phyloP scores from a whole-genome alignment of 495 filamentous ascomycete species.

The Xylaria sp. region DNA sequence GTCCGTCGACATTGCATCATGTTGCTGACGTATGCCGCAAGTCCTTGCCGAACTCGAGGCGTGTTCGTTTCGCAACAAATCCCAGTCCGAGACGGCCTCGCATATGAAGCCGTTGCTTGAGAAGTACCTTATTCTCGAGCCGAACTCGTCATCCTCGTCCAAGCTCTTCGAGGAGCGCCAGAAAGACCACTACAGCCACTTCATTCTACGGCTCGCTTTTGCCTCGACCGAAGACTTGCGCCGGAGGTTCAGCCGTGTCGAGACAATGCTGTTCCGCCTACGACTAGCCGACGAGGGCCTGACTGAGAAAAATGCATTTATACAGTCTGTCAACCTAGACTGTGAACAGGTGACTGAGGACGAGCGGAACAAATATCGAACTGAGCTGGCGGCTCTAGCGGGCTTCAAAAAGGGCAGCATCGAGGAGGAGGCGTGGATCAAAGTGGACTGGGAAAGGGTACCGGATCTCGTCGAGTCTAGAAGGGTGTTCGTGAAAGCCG shows the following conservation, averaged over 20 bases:
- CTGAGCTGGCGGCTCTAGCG: slow-evolving; percentile 46
- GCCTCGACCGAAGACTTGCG: slow-evolving; percentile 88
- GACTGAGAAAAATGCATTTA: slow-evolving; percentile 74
- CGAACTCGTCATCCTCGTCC: slow-evolving; percentile 69
- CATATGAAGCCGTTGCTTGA: slow-evolving; percentile 82
- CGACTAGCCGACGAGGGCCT: slow-evolving; percentile 75
- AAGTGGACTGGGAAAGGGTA: slow-evolving; percentile 92
- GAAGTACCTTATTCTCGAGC: slow-evolving; percentile 84
- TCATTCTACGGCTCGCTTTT: slow-evolving; percentile 94
- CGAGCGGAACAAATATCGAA: slow-evolving; percentile 65
- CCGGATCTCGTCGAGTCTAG: slow-evolving; percentile 87
- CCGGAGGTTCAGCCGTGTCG: slow-evolving; percentile 84
- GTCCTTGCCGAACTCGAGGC: slow-evolving; percentile 96
- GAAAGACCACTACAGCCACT: slow-evolving; percentile 98
- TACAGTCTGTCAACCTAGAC: slow-evolving; percentile 76
- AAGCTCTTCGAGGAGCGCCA: slow-evolving; percentile 75
- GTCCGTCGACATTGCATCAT: background rate
- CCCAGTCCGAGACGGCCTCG: slow-evolving; percentile 73
- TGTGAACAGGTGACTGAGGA: slow-evolving; percentile 76
- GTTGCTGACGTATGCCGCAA: slow-evolving; percentile 44
- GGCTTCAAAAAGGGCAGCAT: slow-evolving; percentile 53
- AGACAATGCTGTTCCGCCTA: slow-evolving; percentile 86
- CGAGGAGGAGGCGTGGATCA: slow-evolving; percentile 84
- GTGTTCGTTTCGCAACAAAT: slow-evolving; percentile 92
- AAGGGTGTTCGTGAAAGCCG: slow-evolving; percentile 74